A percentile compares a stretch with the other conserved stretches of the same genome.
Conservation (phyloP, 768 basidiomycete genomes). For the Amanita exitialis region DNA sequence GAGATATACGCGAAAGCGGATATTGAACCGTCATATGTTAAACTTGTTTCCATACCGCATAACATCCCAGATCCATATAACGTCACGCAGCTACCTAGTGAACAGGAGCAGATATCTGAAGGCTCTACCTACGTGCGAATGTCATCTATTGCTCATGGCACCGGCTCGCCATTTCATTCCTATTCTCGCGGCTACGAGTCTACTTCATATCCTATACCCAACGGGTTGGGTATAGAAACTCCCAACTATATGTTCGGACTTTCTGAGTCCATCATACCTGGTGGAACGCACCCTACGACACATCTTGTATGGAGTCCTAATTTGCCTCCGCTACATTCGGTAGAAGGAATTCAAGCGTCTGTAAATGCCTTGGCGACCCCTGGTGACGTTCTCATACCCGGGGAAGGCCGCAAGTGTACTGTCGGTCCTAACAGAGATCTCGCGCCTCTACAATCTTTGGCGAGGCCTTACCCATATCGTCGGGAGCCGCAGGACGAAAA, state of each 20-base stretch:
- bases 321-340: conserved; percentile 3
- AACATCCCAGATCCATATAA: not conserved
- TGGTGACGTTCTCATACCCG: not conserved
- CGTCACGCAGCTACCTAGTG: not conserved
- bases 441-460: conserved; percentile 3
- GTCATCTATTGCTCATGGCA: not conserved
- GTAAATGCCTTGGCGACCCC: conserved; percentile 2
- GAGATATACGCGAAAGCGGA: not conserved
- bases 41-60: not conserved
- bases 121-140: not conserved
- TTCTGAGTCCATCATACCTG: not conserved
- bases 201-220: not conserved
- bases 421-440: conserved; percentile 6
- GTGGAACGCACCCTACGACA: not conserved
- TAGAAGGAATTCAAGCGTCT: conserved; percentile 5
- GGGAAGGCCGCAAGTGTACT: conserved; percentile 1
- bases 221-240: not conserved
- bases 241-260: not conserved
- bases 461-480: conserved; percentile 6
- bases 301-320: not conserved
- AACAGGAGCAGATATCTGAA: not conserved
- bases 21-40: not conserved
- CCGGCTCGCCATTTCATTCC: not conserved
- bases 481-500: conserved; percentile 6
- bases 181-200: not conserved